phyloP scores from a whole-genome alignment of 164 flowering plant genomes.

The Annona squamosa region DNA sequence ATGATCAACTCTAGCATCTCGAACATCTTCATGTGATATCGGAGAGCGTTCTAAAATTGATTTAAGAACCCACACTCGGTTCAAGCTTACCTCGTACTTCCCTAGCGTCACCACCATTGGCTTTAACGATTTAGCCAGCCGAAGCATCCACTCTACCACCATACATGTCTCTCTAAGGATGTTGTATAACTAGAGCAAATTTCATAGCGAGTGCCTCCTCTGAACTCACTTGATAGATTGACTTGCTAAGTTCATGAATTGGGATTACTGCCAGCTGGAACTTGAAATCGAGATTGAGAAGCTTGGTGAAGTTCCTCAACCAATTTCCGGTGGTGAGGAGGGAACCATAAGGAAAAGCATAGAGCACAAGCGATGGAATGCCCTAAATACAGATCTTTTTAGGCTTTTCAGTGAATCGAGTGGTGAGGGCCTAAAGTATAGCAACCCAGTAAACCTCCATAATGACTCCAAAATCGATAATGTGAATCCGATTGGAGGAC shows the following conservation, averaged over 20 bases:
- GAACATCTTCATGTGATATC: slow-evolving; percentile 62
- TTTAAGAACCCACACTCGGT: slow-evolving; percentile 37
- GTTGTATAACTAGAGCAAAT: slow-evolving; percentile 80
- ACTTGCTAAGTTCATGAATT: slow-evolving; percentile 39
- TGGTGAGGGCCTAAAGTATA: slow-evolving; percentile 75
- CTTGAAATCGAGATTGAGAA: slow-evolving; percentile 66
- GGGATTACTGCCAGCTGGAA: slow-evolving; percentile 64
- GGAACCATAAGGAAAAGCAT: slow-evolving; percentile 38
- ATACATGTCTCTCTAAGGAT: slow-evolving; percentile 47
- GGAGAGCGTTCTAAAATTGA: slow-evolving; percentile 59
- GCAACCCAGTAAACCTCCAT: slow-evolving; percentile 96
- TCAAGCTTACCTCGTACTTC: slow-evolving; percentile 69
- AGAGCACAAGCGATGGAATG: slow-evolving; percentile 64
- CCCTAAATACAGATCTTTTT: slow-evolving; percentile 59
- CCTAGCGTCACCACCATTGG: slow-evolving; percentile 76
- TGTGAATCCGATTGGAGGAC: slow-evolving; percentile 55
- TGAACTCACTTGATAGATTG: slow-evolving; percentile 47
- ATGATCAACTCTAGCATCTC: slow-evolving; percentile 79
- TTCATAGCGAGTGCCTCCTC: slow-evolving; percentile 73
- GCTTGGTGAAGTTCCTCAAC: slow-evolving; percentile 61
- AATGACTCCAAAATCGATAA: slow-evolving; percentile 85
- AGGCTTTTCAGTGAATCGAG: slow-evolving; percentile 66
- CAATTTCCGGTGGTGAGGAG: slow-evolving; percentile 67
- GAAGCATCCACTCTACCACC: slow-evolving; percentile 43
- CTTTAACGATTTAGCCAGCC: slow-evolving; percentile 55